Percentiles rank a stretch among this genome's conserved stretches.
Evolutionary conservation across 1,284 basidiomycete species (phyloP).

Genomic region (Caloboletus firmus): DNA sequence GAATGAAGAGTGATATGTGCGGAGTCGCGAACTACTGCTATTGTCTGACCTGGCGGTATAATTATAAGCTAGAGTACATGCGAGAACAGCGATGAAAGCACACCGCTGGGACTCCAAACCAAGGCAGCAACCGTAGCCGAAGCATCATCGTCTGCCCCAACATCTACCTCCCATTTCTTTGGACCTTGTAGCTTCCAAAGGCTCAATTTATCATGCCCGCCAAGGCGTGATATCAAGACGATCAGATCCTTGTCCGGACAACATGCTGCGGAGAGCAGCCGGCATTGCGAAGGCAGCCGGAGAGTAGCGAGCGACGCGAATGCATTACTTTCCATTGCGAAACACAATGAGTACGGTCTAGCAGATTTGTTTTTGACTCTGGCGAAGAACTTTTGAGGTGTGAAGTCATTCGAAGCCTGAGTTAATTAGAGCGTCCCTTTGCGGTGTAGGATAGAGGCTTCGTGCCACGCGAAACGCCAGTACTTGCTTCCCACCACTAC

Average conservation of each 20-base stretch:
- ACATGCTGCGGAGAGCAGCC: constrained; percentile 63
- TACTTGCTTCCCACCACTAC: constrained; percentile 28
- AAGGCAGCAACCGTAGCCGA: constrained; percentile 55
- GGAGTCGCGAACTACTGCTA: constrained; percentile 72
- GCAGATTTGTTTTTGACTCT: constrained; percentile 1
- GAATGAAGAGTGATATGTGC: constrained; percentile 69
- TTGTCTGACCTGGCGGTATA: constrained; percentile 55
- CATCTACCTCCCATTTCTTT: constrained; percentile 77
- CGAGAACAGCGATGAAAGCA: constrained; percentile 17
- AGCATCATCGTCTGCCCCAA: constrained; percentile 46
- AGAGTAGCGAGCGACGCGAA: constrained; percentile 61
- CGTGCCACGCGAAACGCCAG: constrained; percentile 28
- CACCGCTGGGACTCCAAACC: constrained; percentile 81
- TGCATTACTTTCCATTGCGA: constrained; percentile 44
- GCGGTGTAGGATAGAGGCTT: constrained; percentile 17
- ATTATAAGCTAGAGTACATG: constrained; percentile 9
- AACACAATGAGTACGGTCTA: not conserved
- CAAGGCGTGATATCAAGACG: constrained; percentile 61
- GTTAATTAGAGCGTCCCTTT: constrained; percentile 22
- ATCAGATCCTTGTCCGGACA: constrained; percentile 84
- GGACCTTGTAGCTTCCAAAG: constrained; percentile 78
- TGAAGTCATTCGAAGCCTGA: constrained; percentile 21
- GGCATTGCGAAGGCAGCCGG: constrained; percentile 54
- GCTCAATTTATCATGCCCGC: constrained; percentile 64
- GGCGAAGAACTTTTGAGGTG: constrained; percentile 8